Base-by-base conservation (phyloP, 768 basidiomycete genomes). In the Auriscalpium microsporum region DNA sequence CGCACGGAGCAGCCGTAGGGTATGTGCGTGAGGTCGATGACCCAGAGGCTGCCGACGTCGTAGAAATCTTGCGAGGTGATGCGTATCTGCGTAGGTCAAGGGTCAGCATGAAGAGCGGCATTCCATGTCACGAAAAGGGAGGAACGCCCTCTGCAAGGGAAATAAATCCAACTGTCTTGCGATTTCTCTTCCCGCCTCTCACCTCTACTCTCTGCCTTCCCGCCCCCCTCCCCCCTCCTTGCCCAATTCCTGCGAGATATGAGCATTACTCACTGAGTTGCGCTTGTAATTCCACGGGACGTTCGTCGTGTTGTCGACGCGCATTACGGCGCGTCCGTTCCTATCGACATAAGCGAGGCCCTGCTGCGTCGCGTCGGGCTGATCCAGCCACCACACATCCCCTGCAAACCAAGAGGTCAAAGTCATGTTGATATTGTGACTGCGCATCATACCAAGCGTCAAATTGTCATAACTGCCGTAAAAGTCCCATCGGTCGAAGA, bases 261-360 rank as follows among this genome's bases (percentile, higher is more conserved):
- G 54, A 38, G 21, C 28, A 28, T 45, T 8, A 50, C 73, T 54
- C 56, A 89, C 87, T 28, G 87, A 78, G 59, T 83, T 79, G 40
- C 88, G 72, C 58, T 80, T 76, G 47, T 79, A 62, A 53, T 76
- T 75, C 23, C 65, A 68, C 14, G 72, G 68, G 1, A 89, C 77
- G 45, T 75, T 74, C 10, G 80, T 81, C 8, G 70, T 68, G 63
- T 90, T 88, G 73, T 91, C 89, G 7, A 91, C 88, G 62, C 78
- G 82, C 49, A 93, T 72, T 57, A 93, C 75, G 7, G 83, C 84
- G 54, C 84, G 80, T 8, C 86, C 82, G 1, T 75, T 75, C 45
- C 62, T 62, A 59, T 86, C 84, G 60, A 87, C 66, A 62, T 78
- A 87, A 6, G 82, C 80, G 19, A 90, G 72, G 1, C 73, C 63